Conservation (phyloP, 2,329 filamentous ascomycete species). For the Verticillium albo-atrum region DNA sequence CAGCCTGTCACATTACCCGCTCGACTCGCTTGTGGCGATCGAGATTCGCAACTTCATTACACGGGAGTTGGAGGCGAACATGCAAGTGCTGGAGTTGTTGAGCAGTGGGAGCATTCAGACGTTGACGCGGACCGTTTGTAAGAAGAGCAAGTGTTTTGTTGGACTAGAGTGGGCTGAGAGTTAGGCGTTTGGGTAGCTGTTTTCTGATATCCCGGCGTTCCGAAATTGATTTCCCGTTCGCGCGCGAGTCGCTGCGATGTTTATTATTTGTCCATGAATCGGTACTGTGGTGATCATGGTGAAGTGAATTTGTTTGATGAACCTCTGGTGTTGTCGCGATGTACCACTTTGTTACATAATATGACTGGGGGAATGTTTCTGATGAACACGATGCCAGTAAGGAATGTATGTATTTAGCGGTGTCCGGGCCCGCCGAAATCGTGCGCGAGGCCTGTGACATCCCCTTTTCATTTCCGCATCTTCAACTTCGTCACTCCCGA, state of each 20-base stretch:
- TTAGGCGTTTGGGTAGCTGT: not conserved
- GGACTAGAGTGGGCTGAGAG: conserved; percentile 3
- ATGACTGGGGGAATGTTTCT: not conserved
- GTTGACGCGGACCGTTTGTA: conserved; percentile 41
- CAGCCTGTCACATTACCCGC: conserved; percentile 32
- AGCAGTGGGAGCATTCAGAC: conserved; percentile 46
- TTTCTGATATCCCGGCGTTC: not conserved
- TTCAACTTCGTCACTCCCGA: not conserved
- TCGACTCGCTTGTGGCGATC: conserved; percentile 45
- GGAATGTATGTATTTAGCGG: not conserved
- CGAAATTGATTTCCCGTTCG: not conserved
- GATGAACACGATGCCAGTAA: not conserved
- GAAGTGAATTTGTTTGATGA: not conserved
- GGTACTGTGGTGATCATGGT: not conserved
- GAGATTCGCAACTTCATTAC: conserved; percentile 48
- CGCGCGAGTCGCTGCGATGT: not conserved
- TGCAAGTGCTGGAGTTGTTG: conserved; percentile 52
- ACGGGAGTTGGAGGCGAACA: conserved; percentile 42
- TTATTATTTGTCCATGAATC: not conserved
- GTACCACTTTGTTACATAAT: not conserved
- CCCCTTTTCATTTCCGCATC: not conserved
- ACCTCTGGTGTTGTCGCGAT: not conserved
- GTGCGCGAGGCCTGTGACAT: not conserved
- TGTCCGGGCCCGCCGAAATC: not conserved
- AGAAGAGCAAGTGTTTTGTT: conserved; percentile 36